Evolutionary conservation across 495 filamentous ascomycete species (phyloP), one percentile per base, ranked within the genome.

Genomic region (Chaetomium fimeti): DNA sequence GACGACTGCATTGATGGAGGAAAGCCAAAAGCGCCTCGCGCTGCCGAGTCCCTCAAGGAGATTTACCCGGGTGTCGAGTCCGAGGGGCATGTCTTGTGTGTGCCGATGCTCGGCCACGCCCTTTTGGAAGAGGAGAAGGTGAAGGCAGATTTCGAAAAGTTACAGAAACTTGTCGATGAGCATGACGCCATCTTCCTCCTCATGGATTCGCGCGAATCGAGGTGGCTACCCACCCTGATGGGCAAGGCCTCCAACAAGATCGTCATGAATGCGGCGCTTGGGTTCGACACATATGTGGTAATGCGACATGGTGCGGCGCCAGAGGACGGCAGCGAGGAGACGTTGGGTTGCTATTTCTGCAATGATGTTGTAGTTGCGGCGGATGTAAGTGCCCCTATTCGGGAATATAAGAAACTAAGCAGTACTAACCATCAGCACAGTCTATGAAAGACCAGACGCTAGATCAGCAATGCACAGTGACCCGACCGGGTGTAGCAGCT

Each of bases 161-260:
- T 98, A 6, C 81, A 89, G 63, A 77, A 82, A 52, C 75, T 98
- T 6, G 87, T 98, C 61, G 85, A 96, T 66, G 83, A 88, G 16
- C 94, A 98, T 71, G 94, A 98, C 75, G 93, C 83, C 28, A 87
- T 98, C 22, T 98, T 98, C 74, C 82, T 98, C 40, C 82, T 98
- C 5, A 97, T 97, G 93, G 94, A 98, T 67, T 96, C 92, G 8
- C 83, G 94, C 62, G 94, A 98, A 75, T 93, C 89, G 52, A 82
- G 94, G 65, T 98, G 94, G 94, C 77, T 98, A 55, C 94, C 94
- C n/a, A 98, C 93, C 0, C 86, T 98, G 11, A 97, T 98, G 90
- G 94, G 90, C 9, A 98, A 97, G 71, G 88, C 92, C 13, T 84
- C 88, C 25, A 89, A 89, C 32, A 98, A 98, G 75, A 90, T 98